Base-by-base conservation (phyloP, 768 basidiomycete species). In the Pisolithus microcarpus region DNA sequence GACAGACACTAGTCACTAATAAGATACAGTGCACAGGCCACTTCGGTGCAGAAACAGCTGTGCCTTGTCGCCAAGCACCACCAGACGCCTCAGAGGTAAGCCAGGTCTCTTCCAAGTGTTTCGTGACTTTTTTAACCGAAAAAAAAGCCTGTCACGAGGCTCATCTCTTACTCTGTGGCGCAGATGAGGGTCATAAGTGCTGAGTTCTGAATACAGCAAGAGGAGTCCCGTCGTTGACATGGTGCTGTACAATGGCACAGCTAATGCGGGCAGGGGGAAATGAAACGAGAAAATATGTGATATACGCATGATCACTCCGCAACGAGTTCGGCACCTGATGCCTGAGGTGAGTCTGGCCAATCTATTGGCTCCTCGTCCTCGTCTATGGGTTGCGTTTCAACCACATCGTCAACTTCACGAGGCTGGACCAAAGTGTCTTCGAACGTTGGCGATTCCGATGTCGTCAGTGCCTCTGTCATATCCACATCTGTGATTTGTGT, bases 261-360 rank as follows among this genome's bases (percentile, higher is more conserved):
- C 11, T 34, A 15, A 34, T 34, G 34, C 13, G 13, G 34, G 5
- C 34, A 34, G 1, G 34, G 13, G 11, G 34, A 34, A 34, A 34
- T 11, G 34, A 34, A 24, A 21, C 19, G 10, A 24, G 19, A 43
- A 15, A 43, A 44, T 5, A 7, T 26, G 24, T 16, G 26, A 3
- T 44, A 28, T 28, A 15, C 7, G 43, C n/a, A 44, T 13, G 34
- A 34, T 44, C 26, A 44, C 24, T 44, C 21, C 28, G 3, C 26
- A 18, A 13, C 43, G 9, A 44, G 26, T 16, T 26, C 24, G 16
- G 9, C 16, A 18, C 24, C 15, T 28, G 58, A 59, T 2, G 58
- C 58, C 24, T 59, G 60, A 11, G 65, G 65, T 31, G 66, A 59
- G 34, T 54, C 57, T 21, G 68, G 68, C 66, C 66, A 67, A 38